Evolutionary conservation across 2,329 filamentous ascomycete genomes (phyloP), one percentile per base, ranked within the genome.

Genomic region (Colletotrichum gloeosporioides): DNA sequence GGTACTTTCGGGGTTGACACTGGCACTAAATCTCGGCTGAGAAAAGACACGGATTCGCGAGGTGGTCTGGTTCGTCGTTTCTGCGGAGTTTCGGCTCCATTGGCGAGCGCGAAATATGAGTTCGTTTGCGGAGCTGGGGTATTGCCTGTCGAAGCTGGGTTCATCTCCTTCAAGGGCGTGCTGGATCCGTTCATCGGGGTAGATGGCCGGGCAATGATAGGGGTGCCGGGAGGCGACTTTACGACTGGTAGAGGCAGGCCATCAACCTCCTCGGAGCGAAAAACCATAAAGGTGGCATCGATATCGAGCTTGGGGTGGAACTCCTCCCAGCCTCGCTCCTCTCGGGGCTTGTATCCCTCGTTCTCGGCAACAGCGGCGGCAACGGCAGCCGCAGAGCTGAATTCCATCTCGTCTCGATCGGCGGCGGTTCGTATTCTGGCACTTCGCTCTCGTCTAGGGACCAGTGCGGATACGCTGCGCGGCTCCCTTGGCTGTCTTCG

Each of bases 311-410:
- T 95, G 0, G 95, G 96, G 84, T 99, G 97, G 79, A 99, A 99
- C 83, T 99, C 97, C 82, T 98, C 96, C 96, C 96, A 99, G 69
- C 95, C 95, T 78, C 96, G 93, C 87, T 99, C 97, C 86, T 99
- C 97, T 82, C 97, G 91, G 36, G 97, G 97, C 84, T 99, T 99
- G 86, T 99, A 99, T 67, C 96, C 96, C 87, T 99, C 97, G 81
- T 93, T 96, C 82, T 98, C 96, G 79, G 95, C 95, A 75, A 97
- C 94, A 6, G 95, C 94, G 8, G 95, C 96, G 67, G 96, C 95
- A 29, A 96, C 95, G 32, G 96, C 96, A 15, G 96, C 95, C n/a
- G 94, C 95, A 62, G 95, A 96, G 80, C 94, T 95, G 85, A 95
- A 98, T 79, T 95, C 91, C 83, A 95, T 94, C 79, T 88, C 90